Evolutionary conservation across 352 stramenopile species (phyloP).

Genomic region (Globisporangium nunn): DNA sequence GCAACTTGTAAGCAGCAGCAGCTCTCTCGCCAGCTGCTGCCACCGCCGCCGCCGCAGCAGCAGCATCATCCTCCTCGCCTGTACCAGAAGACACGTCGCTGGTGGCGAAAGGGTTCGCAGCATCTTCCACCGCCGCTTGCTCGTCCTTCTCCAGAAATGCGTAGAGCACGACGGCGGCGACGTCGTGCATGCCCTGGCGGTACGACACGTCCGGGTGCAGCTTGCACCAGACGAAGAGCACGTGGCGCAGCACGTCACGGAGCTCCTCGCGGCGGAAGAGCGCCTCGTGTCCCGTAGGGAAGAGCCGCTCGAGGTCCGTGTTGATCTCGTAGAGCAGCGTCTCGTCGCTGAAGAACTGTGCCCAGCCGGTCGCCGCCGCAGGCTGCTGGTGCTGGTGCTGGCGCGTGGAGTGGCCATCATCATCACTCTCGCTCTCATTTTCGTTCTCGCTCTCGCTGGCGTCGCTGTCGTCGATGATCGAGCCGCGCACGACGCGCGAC

Average conservation of each 20-base stretch:
- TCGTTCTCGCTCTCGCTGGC: conserved; percentile 8
- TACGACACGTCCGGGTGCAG: conserved; percentile 77
- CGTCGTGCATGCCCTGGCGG: conserved; percentile 81
- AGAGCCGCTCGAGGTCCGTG: conserved; percentile 70
- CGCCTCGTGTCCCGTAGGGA: conserved; percentile 58
- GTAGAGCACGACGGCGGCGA: conserved; percentile 72
- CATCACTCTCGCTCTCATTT: conserved; percentile 1
- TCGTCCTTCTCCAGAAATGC: conserved; percentile 29
- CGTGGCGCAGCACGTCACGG: conserved; percentile 54
- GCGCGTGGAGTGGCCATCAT: neutral
- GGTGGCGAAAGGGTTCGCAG: conserved; percentile 14
- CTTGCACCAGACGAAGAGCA: conserved; percentile 82
- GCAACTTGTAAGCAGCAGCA: conserved; percentile 15
- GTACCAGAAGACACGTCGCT: neutral
- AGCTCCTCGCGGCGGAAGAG: conserved; percentile 74
- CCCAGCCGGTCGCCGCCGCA: conserved; percentile 21
- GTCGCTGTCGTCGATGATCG: conserved; percentile 15
- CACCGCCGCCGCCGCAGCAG: too few relatives aligned
- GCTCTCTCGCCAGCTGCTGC: neutral
- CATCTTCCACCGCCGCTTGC: neutral
- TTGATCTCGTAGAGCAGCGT: conserved; percentile 75
- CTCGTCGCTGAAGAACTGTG: conserved; percentile 67
- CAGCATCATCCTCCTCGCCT: neutral
- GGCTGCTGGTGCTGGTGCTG: neutral
- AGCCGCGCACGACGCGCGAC: conserved; percentile 7